Evolutionary conservation across 352 stramenopile genomes (phyloP).

Genomic region (Phytophthora fragariae): DNA sequence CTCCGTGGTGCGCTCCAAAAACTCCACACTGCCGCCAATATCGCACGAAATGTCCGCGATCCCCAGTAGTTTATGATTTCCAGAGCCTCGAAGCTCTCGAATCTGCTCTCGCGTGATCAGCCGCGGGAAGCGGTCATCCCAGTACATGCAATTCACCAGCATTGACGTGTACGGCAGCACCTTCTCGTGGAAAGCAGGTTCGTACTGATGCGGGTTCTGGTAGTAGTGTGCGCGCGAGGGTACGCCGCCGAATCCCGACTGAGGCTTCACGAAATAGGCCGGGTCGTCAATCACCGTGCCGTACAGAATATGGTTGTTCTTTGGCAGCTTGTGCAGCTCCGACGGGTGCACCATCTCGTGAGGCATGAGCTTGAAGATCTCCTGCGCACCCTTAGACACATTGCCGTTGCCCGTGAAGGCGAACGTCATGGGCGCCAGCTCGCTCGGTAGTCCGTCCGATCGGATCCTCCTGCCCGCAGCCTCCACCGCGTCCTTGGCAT

Average conservation of each 20-base stretch:
- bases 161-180: slow-evolving; percentile 93
- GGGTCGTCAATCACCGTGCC: slow-evolving; percentile 80
- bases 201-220: slow-evolving; percentile 91
- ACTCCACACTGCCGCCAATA: slow-evolving; percentile 94
- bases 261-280: slow-evolving; percentile 72
- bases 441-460: slow-evolving; percentile 74
- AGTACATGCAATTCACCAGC: slow-evolving; percentile 97
- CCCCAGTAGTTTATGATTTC: slow-evolving; percentile 88
- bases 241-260: slow-evolving; percentile 33
- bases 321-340: slow-evolving; percentile 81
- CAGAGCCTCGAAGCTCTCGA: slow-evolving; percentile 57
- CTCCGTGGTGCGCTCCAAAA: slow-evolving; percentile 92
- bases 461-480: slow-evolving; percentile 87
- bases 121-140: slow-evolving; percentile 94
- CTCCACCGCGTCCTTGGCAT: slow-evolving; percentile 86
- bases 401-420: slow-evolving; percentile 96
- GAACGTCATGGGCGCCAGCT: slow-evolving; percentile 89
- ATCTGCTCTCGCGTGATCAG: slow-evolving; percentile 94
- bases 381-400: slow-evolving; percentile 94
- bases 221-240: slow-evolving; percentile 89
- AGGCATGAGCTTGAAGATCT: slow-evolving; percentile 95
- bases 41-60: slow-evolving; percentile 97
- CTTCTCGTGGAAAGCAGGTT: slow-evolving; percentile 90
- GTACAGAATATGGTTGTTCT: slow-evolving; percentile 73
- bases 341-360: slow-evolving; percentile 93